Evolutionary conservation across 768 basidiomycete species (phyloP).

Genomic region (Trametes cingulata): DNA sequence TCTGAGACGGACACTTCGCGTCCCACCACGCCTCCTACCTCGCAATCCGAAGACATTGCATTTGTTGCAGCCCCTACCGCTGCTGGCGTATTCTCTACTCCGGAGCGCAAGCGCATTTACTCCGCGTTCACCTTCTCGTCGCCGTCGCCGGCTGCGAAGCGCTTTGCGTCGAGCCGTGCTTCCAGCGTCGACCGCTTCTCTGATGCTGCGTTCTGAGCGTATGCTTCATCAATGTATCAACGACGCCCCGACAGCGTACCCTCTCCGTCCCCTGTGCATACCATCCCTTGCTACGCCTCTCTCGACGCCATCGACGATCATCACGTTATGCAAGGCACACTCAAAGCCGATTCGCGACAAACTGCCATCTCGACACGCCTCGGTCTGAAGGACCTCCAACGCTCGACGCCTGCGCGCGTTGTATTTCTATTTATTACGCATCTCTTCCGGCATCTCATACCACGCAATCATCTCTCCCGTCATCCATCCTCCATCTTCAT

Average conservation of each 20-base stretch:
- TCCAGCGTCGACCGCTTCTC: conserved; percentile 27
- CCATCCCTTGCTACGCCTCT: background rate
- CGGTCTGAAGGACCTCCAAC: conserved; percentile 13
- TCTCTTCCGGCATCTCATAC: conserved; percentile 12
- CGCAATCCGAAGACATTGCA: conserved; percentile 27
- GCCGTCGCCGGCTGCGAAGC: conserved; percentile 61
- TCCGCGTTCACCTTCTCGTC: conserved; percentile 79
- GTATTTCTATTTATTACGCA: conserved; percentile 13
- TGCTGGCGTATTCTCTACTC: conserved; percentile 58
- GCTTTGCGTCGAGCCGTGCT: conserved; percentile 38
- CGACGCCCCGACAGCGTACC: too few species aligned
- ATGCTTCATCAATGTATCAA: background rate
- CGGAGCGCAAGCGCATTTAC: conserved; percentile 72
- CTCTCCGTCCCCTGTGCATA: background rate
- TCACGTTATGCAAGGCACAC: background rate
- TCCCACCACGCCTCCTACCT: conserved; percentile 12
- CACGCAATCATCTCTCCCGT: conserved; percentile 10
- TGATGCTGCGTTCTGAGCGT: conserved; percentile 13
- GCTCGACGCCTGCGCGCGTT: conserved; percentile 6
- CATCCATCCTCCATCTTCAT: background rate
- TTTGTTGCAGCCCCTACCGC: conserved; percentile 31
- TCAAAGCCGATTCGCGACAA: background rate
- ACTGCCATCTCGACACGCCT: background rate
- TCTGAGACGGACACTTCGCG: conserved; percentile 4
- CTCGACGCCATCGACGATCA: background rate